A percentile compares a stretch with the other conserved stretches of the same genome.
These are phyloP conservation scores for Aspergillus bertholletiae DNA, from an alignment of 495 filamentous ascomycete genomes.

Conservation along the genomic window DNA sequence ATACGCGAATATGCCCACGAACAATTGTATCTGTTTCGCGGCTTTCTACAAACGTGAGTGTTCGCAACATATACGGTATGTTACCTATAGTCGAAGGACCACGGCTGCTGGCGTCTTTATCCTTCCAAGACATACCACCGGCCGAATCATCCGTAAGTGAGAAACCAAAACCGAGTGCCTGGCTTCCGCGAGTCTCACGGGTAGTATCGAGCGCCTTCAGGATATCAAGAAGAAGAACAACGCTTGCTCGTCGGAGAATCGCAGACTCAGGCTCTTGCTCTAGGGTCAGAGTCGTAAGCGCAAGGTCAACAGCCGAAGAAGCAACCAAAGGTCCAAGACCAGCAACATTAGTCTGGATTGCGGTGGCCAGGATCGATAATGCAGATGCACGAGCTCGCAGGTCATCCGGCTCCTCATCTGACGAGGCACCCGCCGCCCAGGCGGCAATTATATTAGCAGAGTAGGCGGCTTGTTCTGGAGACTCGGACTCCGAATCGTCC, in stretches of 20 bases:
- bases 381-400: slow-evolving; percentile 75
- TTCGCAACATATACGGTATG: slow-evolving; percentile 58
- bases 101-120: neutral
- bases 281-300: slow-evolving; percentile 60
- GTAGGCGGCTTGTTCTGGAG: slow-evolving; percentile 48
- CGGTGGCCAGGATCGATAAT: slow-evolving; percentile 64
- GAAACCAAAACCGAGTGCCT: slow-evolving; percentile 57
- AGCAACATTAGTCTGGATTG: slow-evolving; percentile 62
- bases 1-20: slow-evolving; percentile 63
- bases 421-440: slow-evolving; percentile 65
- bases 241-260: slow-evolving; percentile 71
- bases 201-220: slow-evolving; percentile 61
- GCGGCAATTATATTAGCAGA: slow-evolving; percentile 64
- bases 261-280: slow-evolving; percentile 62
- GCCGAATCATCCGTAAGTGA: slow-evolving; percentile 35
- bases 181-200: slow-evolving; percentile 40
- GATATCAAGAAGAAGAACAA: slow-evolving; percentile 63
- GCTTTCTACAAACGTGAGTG: slow-evolving; percentile 61
- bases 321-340: slow-evolving; percentile 55
- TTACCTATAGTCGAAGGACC: slow-evolving; percentile 39
- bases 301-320: slow-evolving; percentile 61
- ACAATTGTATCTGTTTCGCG: slow-evolving; percentile 74
- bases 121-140: neutral
- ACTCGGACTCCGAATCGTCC: slow-evolving; percentile 39
- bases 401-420: slow-evolving; percentile 59